These are phyloP conservation scores for Gomphus sp. DNA, from an alignment of 1,284 basidiomycete genomes.

Conservation along the genomic window DNA sequence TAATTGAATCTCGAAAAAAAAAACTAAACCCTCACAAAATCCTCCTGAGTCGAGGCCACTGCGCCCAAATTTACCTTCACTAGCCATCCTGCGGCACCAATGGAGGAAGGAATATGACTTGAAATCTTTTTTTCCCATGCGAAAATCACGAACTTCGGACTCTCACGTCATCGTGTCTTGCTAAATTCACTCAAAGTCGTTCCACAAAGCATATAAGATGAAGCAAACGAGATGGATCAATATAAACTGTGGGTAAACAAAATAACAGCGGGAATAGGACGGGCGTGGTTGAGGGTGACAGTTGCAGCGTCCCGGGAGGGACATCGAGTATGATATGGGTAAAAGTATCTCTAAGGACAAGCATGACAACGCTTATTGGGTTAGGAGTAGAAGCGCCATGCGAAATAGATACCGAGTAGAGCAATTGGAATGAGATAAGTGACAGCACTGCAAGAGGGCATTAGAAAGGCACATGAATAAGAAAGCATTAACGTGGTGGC, in stretches of 20 bases:
- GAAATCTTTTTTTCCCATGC: no score
- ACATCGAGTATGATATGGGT: background rate
- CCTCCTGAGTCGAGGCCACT: no score
- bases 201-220: background rate
- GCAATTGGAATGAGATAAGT: constrained; percentile 76
- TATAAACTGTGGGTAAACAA: background rate
- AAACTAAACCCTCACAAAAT: no score
- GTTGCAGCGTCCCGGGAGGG: background rate
- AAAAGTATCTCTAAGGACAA: background rate
- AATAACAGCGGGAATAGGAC: background rate
- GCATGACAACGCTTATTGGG: background rate
- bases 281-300: background rate
- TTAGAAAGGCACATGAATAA: constrained; percentile 7
- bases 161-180: no score
- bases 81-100: no score
- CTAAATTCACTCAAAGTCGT: no score
- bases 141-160: no score
- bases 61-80: no score
- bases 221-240: background rate
- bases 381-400: constrained; percentile 59
- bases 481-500: constrained; percentile 17
- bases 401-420: constrained; percentile 72
- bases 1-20: no score
- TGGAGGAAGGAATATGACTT: no score
- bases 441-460: constrained; percentile 19